phyloP scores from a whole-genome alignment of 2,329 filamentous ascomycete species.

The Mycogone perniciosa region DNA sequence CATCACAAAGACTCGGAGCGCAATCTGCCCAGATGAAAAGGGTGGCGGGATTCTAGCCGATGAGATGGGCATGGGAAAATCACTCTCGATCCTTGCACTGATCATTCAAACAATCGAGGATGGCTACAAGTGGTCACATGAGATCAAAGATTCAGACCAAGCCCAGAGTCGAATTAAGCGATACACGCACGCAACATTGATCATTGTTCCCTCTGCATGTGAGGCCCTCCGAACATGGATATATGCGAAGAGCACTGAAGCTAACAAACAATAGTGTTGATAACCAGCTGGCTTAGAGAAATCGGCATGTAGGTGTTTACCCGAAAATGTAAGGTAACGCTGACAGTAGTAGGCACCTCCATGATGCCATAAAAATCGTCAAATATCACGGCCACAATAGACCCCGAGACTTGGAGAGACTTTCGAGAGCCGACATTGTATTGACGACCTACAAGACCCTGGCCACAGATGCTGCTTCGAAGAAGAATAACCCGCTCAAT shows the following conservation, averaged over 20 bases:
- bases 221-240: conserved; percentile 13
- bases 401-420: conserved; percentile 16
- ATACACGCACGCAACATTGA: conserved; percentile 35
- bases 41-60: conserved; percentile 49
- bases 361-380: conserved; percentile 21
- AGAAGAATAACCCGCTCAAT: conserved; percentile 21
- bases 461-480: conserved; percentile 24
- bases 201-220: conserved; percentile 39
- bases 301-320: conserved; percentile 27
- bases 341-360: conserved; percentile 25
- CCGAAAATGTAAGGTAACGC: neutral
- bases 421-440: conserved; percentile 35
- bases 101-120: conserved; percentile 35
- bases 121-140: conserved; percentile 30
- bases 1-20: conserved; percentile 33
- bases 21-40: conserved; percentile 23
- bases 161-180: conserved; percentile 11
- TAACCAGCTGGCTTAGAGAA: conserved; percentile 35
- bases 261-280: conserved; percentile 28
- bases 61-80: conserved; percentile 57
- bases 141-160: conserved; percentile 15
- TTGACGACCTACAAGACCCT: conserved; percentile 44
- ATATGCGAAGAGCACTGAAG: neutral
- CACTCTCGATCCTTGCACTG: conserved; percentile 45
- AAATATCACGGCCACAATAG: conserved; percentile 33